A percentile compares a stretch with the other conserved stretches of the same genome.
Conservation (phyloP, 2,329 filamentous ascomycete species). For the Magnaporthiopsis rhizophila region DNA sequence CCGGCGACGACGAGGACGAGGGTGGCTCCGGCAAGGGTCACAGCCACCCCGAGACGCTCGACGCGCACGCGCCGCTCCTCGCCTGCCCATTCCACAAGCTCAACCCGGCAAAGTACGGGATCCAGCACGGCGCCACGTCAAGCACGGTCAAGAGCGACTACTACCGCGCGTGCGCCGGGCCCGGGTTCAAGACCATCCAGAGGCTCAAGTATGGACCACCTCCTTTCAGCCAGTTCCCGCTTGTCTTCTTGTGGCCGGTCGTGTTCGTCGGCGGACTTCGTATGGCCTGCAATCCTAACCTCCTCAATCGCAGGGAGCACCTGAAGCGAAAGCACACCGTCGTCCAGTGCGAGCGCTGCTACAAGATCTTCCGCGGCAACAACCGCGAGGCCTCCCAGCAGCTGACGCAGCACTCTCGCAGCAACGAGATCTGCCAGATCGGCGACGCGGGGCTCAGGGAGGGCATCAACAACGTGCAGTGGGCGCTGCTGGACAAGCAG, state of each 20-base stretch:
- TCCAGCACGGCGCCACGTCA: slow-evolving; percentile 14
- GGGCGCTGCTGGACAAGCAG: slow-evolving; percentile 18
- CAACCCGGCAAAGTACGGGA: slow-evolving; percentile 18
- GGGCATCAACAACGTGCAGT: slow-evolving; percentile 18
- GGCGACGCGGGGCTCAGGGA: slow-evolving; percentile 17
- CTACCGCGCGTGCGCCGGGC: slow-evolving; percentile 19
- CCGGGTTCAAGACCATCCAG: slow-evolving; percentile 20
- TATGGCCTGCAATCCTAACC: background rate
- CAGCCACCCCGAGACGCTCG: slow-evolving; percentile 2
- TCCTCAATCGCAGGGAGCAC: slow-evolving; percentile 15
- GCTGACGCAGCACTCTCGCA: slow-evolving; percentile 15
- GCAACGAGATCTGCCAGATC: slow-evolving; percentile 14
- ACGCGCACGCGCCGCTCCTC: slow-evolving; percentile 10
- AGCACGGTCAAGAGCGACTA: slow-evolving; percentile 14
- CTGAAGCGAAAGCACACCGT: slow-evolving; percentile 19
- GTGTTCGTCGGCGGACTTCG: background rate
- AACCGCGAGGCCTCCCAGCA: slow-evolving; percentile 12
- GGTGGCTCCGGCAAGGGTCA: slow-evolving; percentile 6
- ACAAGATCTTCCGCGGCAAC: slow-evolving; percentile 15
- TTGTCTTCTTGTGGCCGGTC: background rate
- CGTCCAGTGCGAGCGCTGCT: slow-evolving; percentile 21
- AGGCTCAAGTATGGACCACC: slow-evolving; percentile 17
- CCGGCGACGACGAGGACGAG: slow-evolving; percentile 13
- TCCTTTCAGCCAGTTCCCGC: background rate
- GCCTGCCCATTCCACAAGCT: slow-evolving; percentile 21